These are phyloP conservation scores for Neopestalotiopsis rosae DNA, from an alignment of 2,329 filamentous ascomycete genomes.

Conservation along the genomic window DNA sequence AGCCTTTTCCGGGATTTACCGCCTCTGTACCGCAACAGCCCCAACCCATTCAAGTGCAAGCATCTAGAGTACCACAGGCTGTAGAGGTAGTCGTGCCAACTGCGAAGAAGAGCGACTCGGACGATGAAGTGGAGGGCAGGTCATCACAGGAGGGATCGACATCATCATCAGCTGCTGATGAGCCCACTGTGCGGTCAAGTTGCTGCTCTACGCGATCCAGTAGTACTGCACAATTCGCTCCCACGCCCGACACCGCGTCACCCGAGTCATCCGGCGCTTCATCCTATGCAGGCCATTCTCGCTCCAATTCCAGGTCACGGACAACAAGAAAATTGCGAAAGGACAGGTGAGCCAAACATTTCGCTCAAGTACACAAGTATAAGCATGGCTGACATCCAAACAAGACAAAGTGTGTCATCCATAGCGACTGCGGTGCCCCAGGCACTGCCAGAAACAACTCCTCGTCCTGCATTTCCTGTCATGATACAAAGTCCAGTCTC, in stretches of 20 bases:
- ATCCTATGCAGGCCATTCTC: slow-evolving; percentile 5
- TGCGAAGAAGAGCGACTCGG: slow-evolving; percentile 5
- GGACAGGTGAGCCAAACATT: neutral
- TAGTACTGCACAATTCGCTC: slow-evolving; percentile 5
- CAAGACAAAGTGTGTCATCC: neutral
- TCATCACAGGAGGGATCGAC: slow-evolving; percentile 2
- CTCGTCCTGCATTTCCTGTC: slow-evolving; percentile 1
- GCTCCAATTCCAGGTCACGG: slow-evolving; percentile 9
- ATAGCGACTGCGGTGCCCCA: neutral
- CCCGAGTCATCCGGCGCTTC: slow-evolving; percentile 2
- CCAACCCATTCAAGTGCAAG: slow-evolving; percentile 1
- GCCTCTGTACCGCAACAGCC: neutral
- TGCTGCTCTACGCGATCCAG: slow-evolving; percentile 11
- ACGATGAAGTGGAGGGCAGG: slow-evolving; percentile 4
- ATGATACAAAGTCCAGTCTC: slow-evolving; percentile 5
- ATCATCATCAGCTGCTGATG: neutral
- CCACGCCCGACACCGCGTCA: neutral
- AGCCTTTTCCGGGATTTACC: slow-evolving; percentile 4
- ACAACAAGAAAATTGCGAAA: neutral
- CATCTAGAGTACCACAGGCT: neutral
- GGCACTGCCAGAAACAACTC: neutral
- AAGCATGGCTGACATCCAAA: neutral
- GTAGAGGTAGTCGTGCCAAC: neutral
- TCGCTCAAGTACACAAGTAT: neutral
- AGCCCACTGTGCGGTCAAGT: neutral